phyloP scores from a whole-genome alignment of 2,329 filamentous ascomycete species.

The Beauveria varroae region DNA sequence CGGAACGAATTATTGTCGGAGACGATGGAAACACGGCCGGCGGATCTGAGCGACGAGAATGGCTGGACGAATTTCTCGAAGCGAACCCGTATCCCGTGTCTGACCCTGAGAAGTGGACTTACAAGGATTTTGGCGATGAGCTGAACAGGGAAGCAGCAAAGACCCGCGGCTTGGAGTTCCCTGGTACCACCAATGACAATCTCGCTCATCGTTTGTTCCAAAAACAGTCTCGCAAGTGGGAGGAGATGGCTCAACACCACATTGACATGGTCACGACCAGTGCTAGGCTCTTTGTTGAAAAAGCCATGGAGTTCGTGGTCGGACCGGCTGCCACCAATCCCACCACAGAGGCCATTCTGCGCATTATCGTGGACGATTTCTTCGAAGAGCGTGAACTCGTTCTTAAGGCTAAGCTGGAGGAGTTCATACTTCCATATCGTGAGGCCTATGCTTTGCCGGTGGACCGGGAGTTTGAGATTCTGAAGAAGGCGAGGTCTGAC shows the following conservation, averaged over 20 bases:
- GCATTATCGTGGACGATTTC: conserved; percentile 16
- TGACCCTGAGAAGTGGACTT: background rate
- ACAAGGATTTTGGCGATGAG: background rate
- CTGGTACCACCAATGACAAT: background rate
- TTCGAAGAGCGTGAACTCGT: conserved; percentile 20
- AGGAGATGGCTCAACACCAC: background rate
- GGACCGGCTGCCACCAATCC: background rate
- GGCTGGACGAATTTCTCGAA: conserved; percentile 18
- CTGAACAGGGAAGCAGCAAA: background rate
- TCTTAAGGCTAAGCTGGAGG: conserved; percentile 24
- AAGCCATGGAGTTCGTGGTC: conserved; percentile 19
- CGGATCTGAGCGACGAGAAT: conserved; percentile 12
- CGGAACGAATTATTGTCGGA: background rate
- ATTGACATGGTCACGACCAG: background rate
- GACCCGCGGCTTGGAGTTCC: background rate
- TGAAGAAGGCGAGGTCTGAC: conserved; percentile 7
- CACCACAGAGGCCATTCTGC: background rate
- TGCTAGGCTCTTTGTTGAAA: conserved; percentile 16
- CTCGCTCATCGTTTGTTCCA: background rate
- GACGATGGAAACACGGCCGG: background rate
- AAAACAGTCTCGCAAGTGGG: background rate
- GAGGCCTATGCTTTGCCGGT: conserved; percentile 23
- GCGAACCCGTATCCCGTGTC: background rate
- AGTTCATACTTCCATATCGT: conserved; percentile 27
- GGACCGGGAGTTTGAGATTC: conserved; percentile 20